Conservation (phyloP, 2,329 filamentous ascomycete genomes). For the Fusarium poae region DNA sequence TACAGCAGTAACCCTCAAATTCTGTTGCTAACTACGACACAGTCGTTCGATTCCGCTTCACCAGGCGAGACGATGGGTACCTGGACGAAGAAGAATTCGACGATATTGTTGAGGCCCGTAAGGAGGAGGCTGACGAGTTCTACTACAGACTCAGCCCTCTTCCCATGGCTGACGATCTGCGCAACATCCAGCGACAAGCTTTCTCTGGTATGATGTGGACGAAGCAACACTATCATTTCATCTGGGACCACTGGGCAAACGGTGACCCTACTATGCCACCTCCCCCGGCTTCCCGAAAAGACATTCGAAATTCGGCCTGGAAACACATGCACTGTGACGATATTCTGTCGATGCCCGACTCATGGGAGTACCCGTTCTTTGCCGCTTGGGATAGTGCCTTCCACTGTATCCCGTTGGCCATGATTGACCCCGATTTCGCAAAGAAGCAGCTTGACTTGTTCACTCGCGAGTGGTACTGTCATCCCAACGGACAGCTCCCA, state of each 20-base stretch:
- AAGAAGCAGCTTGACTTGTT: constrained; percentile 98
- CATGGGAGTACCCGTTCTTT: constrained; percentile 99
- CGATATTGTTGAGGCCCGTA: constrained; percentile 86
- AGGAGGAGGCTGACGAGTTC: constrained; percentile 94
- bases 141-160: constrained; percentile 93
- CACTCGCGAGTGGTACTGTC: constrained; percentile 98
- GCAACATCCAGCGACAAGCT: constrained; percentile 95
- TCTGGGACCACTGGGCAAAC: constrained; percentile 98
- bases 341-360: constrained; percentile 96
- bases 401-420: constrained; percentile 93
- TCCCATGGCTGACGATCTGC: constrained; percentile 91
- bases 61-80: constrained; percentile 79
- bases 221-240: constrained; percentile 96
- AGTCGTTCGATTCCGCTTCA: constrained; percentile 93
- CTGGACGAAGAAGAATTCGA: constrained; percentile 95
- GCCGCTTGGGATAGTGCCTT: constrained; percentile 98
- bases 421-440: constrained; percentile 97
- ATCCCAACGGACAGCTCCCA: constrained; percentile 94
- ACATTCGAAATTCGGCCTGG: constrained; percentile 89
- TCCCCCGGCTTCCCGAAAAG: constrained; percentile 83
- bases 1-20: constrained; percentile 53
- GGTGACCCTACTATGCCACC: constrained; percentile 90
- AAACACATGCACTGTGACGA: constrained; percentile 96
- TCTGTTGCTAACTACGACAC: not conserved
- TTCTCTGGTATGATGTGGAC: constrained; percentile 99